Evolutionary conservation across 805 yeast species (phyloP), one percentile per base, ranked within the genome.

Genomic region (Blastobotrys attinorum): DNA sequence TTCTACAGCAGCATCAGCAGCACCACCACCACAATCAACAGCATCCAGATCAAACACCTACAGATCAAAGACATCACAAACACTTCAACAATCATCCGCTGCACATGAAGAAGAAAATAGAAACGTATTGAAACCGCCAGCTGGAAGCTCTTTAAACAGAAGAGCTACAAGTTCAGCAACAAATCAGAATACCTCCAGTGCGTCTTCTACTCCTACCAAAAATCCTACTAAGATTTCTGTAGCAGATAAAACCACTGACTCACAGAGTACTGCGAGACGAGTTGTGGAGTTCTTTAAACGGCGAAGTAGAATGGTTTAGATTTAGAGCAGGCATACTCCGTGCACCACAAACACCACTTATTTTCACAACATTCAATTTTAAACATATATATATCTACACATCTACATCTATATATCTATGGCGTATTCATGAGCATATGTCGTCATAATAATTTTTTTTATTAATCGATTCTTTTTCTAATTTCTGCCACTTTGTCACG

Each of bases 201-300:
- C 7, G 7, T 11, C 29, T 25, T 15, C 32, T 10, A 15, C 38
- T 20, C 41, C 32, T 22, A 29, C 35, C 43, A 27, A 35, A 17
- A n/a, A 44, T 18, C 4, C 32, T 33, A 31, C 33, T n/a, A 40
- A 47, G 35, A 25, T 25, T 11, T 25, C 29, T 11, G 36, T 15
- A 13, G 13, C 15, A n/a, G 21, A n/a, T 22, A 3, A 13, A 11
- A 15, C 36, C 4, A 25, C 7, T 11, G 45, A 32, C 20, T 37
- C 46, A 6, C 43, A 46, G 4, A 33, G 35, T 8, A 55, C 63
- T 8, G 58, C 63, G n/a, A 50, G 60, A 16, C 55, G 52, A 51
- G 63, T 64, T 13, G 58, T 63, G 31, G 65, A 62, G 37, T 61
- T 60, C 45, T 59, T 63, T 57, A 60, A 60, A 50, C 53, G 68